phyloP scores from a whole-genome alignment of 2,329 filamentous ascomycete genomes.

The Alternaria postmessia region DNA sequence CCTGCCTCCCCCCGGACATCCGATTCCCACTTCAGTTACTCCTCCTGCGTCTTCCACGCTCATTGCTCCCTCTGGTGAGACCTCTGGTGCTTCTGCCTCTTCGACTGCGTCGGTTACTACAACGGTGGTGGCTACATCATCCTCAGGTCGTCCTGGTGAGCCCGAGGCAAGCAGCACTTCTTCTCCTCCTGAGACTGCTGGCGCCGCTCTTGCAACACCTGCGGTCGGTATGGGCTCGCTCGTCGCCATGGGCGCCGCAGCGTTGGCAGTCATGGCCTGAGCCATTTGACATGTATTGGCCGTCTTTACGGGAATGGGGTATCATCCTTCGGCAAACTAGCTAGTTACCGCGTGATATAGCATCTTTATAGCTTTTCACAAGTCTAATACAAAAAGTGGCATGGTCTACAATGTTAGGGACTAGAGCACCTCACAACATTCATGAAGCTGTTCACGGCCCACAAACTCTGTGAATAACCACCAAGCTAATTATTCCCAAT shows the following conservation, averaged over 20 bases:
- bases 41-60: constrained; percentile 7
- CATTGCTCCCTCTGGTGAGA: not conserved
- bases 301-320: constrained; percentile 15
- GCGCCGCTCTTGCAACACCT: constrained; percentile 28
- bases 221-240: constrained; percentile 31
- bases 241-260: constrained; percentile 32
- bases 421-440: not conserved
- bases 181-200: constrained; percentile 23
- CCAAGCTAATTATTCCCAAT: not conserved
- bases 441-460: not conserved
- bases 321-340: constrained; percentile 20
- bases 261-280: constrained; percentile 31
- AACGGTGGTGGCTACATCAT: constrained; percentile 10
- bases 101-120: constrained; percentile 3
- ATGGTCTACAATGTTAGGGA: not conserved
- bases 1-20: constrained; percentile 16
- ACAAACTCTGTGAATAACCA: not conserved
- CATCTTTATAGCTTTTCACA: constrained; percentile 26
- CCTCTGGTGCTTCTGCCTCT: constrained; percentile 2
- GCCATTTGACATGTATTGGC: constrained; percentile 15
- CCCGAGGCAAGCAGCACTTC: constrained; percentile 16
- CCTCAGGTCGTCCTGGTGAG: constrained; percentile 18
- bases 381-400: constrained; percentile 25
- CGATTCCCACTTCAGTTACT: constrained; percentile 12
- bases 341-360: constrained; percentile 21